Evolutionary conservation across 495 filamentous ascomycete species (phyloP).

Genomic region (Neurospora sp.): DNA sequence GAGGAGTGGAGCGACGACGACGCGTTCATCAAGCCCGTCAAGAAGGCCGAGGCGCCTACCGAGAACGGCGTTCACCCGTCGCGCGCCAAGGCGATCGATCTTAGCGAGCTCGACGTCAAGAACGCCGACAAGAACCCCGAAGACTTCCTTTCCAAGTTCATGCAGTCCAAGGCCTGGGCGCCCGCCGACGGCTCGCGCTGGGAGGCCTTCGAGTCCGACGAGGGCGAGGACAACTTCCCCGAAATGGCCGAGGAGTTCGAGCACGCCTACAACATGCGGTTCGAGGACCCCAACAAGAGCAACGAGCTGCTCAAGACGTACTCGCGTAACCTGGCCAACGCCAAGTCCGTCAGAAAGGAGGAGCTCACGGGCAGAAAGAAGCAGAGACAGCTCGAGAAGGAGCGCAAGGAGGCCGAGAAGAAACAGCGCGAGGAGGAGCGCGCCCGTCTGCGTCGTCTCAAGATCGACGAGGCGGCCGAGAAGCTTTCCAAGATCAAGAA

Average conservation of each 20-base stretch:
- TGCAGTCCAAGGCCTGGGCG: conserved; percentile 82
- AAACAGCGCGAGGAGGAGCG: conserved; percentile 67
- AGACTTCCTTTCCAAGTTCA: conserved; percentile 78
- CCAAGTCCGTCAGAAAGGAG: conserved; percentile 73
- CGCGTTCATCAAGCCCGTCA: conserved; percentile 60
- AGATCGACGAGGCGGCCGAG: conserved; percentile 76
- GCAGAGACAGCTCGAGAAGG: conserved; percentile 62
- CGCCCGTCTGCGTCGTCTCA: conserved; percentile 71
- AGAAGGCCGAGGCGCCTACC: conserved; percentile 24
- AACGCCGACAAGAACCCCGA: conserved; percentile 86
- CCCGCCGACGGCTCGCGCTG: conserved; percentile 48
- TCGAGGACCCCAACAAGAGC: conserved; percentile 76
- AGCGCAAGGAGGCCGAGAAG: conserved; percentile 69
- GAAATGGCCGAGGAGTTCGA: conserved; percentile 77
- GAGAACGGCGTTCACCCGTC: conserved; percentile 35
- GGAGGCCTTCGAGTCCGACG: conserved; percentile 82
- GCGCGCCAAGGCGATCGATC: conserved; percentile 35
- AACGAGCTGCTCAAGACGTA: conserved; percentile 81
- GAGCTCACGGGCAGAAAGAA: conserved; percentile 66
- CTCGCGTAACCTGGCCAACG: conserved; percentile 70
- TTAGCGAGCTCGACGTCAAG: conserved; percentile 53
- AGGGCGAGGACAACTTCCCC: conserved; percentile 68
- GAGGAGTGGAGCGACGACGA: conserved; percentile 57
- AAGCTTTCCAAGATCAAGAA: conserved; percentile 77
- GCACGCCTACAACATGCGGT: conserved; percentile 90